These are phyloP conservation scores for Orbilia javanica DNA, from an alignment of 2,329 filamentous ascomycete species.

Conservation along the genomic window DNA sequence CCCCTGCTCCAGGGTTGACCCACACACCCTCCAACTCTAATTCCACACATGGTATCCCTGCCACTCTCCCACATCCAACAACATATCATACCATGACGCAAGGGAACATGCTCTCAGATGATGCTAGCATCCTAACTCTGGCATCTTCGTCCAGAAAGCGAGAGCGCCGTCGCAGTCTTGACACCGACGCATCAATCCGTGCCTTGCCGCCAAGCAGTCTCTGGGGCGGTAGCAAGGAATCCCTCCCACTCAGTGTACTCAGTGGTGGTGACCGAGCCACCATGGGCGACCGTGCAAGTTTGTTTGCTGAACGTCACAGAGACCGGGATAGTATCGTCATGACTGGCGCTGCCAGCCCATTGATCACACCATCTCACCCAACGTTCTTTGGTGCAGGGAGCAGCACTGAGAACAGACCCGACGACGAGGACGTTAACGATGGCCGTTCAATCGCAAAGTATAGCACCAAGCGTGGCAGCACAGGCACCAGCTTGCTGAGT, in stretches of 20 bases:
- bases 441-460: constrained; percentile 50
- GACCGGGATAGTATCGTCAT: constrained; percentile 58
- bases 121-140: constrained; percentile 86
- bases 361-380: constrained; percentile 51
- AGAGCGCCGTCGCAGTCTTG: constrained; percentile 80
- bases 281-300: constrained; percentile 42
- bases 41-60: constrained; percentile 60
- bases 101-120: constrained; percentile 84
- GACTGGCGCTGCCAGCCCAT: constrained; percentile 32
- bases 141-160: constrained; percentile 82
- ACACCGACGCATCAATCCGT: constrained; percentile 86
- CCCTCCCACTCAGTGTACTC: constrained; percentile 81
- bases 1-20: constrained; percentile 60
- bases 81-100: constrained; percentile 84
- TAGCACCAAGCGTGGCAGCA: constrained; percentile 51
- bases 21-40: constrained; percentile 55
- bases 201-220: constrained; percentile 85
- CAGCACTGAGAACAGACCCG: constrained; percentile 29
- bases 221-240: constrained; percentile 84
- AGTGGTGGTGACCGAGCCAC: constrained; percentile 67
- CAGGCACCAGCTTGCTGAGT: constrained; percentile 44
- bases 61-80: constrained; percentile 73
- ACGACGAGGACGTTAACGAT: constrained; percentile 48
- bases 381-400: constrained; percentile 45
- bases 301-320: constrained; percentile 42